Conservation (phyloP, 768 basidiomycete species). For the Pluteus cervinus region DNA sequence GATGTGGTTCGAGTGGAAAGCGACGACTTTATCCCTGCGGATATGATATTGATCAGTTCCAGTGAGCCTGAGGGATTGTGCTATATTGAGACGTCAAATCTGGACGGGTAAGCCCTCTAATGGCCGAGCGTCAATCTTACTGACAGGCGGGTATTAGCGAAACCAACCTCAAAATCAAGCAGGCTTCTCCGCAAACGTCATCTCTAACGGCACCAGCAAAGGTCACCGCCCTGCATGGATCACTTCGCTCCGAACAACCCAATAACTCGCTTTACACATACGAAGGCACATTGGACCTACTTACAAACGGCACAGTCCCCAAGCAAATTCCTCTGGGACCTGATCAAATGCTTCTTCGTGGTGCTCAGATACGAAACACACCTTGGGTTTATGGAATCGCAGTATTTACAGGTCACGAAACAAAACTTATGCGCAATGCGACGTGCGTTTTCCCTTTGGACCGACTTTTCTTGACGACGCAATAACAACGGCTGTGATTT, state of each 20-base stretch:
- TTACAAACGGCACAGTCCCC: conserved; percentile 50
- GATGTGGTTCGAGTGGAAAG: conserved; percentile 89
- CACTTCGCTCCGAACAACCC: conserved; percentile 90
- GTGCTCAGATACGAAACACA: conserved; percentile 94
- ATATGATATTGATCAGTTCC: conserved; percentile 79
- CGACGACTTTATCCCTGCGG: conserved; percentile 94
- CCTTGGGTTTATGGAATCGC: conserved; percentile 93
- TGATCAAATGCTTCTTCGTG: conserved; percentile 89
- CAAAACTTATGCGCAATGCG: conserved; percentile 96
- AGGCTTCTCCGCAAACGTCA: conserved; percentile 80
- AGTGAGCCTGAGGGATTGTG: conserved; percentile 97
- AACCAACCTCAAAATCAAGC: conserved; percentile 99
- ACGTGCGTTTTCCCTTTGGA: conserved; percentile 81
- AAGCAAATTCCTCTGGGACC: conserved; percentile 89
- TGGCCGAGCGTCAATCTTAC: background rate
- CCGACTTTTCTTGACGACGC: background rate
- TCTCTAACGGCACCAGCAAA: conserved; percentile 71
- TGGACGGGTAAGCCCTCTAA: conserved; percentile 71
- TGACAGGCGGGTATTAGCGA: conserved; percentile 45
- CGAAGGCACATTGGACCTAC: conserved; percentile 73
- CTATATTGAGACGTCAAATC: conserved; percentile 96
- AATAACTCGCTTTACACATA: conserved; percentile 98
- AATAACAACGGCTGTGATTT: conserved; percentile 1
- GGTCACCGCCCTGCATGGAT: conserved; percentile 69
- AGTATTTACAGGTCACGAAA: conserved; percentile 96